Conservation (phyloP, 805 yeast genomes). For the Candida germanica region DNA sequence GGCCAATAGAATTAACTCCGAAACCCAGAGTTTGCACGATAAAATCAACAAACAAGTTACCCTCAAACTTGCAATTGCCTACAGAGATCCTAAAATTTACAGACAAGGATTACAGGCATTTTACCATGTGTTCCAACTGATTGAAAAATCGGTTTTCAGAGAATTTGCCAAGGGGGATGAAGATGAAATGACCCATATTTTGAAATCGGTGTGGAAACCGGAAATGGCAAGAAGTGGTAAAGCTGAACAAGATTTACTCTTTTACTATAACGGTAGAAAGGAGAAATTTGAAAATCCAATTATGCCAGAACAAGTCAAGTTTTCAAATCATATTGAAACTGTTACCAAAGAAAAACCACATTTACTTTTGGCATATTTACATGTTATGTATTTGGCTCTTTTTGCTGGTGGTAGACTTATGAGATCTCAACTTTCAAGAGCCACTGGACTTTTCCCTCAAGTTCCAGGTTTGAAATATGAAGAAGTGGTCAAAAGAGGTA, state of each 20-base stretch:
- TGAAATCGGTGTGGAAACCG: slow-evolving; percentile 64
- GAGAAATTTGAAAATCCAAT: slow-evolving; percentile 57
- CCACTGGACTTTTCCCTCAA: slow-evolving; percentile 73
- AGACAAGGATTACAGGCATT: slow-evolving; percentile 77
- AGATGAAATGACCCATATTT: slow-evolving; percentile 42
- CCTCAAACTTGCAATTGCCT: slow-evolving; percentile 67
- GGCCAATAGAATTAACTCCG: slow-evolving; percentile 74
- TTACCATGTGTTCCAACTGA: slow-evolving; percentile 65
- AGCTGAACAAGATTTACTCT: slow-evolving; percentile 60
- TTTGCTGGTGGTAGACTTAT: slow-evolving; percentile 84
- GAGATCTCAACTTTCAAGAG: slow-evolving; percentile 61
- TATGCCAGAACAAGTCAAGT: slow-evolving; percentile 59
- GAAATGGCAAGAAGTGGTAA: slow-evolving; percentile 61
- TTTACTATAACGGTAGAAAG: slow-evolving; percentile 56
- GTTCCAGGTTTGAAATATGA: slow-evolving; percentile 62
- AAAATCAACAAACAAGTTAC: slow-evolving; percentile 67
- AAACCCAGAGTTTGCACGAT: slow-evolving; percentile 65
- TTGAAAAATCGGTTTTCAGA: slow-evolving; percentile 49
- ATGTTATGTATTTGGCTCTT: slow-evolving; percentile 78
- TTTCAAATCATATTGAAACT: slow-evolving; percentile 55
- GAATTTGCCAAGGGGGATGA: slow-evolving; percentile 39
- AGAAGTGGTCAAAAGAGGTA: slow-evolving; percentile 59
- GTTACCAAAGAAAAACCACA: slow-evolving; percentile 63
- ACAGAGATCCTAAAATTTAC: slow-evolving; percentile 71
- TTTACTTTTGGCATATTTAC: slow-evolving; percentile 73